phyloP scores from a whole-genome alignment of 257 asterid species.

The Fraxinus excelsior region DNA sequence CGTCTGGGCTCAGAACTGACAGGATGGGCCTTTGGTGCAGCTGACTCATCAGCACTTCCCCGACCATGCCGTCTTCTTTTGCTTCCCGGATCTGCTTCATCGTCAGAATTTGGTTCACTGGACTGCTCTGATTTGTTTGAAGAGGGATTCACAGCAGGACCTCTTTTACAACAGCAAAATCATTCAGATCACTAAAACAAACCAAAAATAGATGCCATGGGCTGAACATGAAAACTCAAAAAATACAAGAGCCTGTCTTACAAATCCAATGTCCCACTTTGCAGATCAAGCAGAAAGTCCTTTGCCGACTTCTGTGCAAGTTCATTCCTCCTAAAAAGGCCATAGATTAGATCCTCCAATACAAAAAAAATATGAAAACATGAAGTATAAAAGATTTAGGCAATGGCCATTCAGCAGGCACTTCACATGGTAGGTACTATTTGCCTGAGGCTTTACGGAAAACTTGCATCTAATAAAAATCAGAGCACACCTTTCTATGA shows the following conservation, averaged over 20 bases:
- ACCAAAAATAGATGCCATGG: not conserved
- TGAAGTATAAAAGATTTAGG: not conserved
- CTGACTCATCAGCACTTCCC: slow-evolving; percentile 58
- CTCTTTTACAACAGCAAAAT: slow-evolving; percentile 52
- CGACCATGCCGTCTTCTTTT: slow-evolving; percentile 75
- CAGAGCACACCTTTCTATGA: slow-evolving; percentile 71
- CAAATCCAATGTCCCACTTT: slow-evolving; percentile 86
- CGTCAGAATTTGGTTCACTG: slow-evolving; percentile 76
- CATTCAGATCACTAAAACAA: slow-evolving; percentile 14
- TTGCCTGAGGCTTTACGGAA: not conserved
- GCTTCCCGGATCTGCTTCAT: slow-evolving; percentile 70
- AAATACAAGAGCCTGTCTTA: slow-evolving; percentile 39
- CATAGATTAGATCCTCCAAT: slow-evolving; percentile 21
- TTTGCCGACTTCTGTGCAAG: slow-evolving; percentile 74
- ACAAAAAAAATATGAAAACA: slow-evolving; percentile 17
- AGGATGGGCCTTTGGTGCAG: slow-evolving; percentile 89
- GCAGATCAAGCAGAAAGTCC: slow-evolving; percentile 86
- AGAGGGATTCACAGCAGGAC: slow-evolving; percentile 71
- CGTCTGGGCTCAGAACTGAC: slow-evolving; percentile 77
- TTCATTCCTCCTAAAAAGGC: slow-evolving; percentile 76
- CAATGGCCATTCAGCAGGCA: slow-evolving; percentile 9
- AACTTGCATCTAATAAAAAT: slow-evolving; percentile 14
- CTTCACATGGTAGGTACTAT: not conserved
- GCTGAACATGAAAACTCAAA: slow-evolving; percentile 9
- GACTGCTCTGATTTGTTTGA: slow-evolving; percentile 68